Base-by-base conservation (phyloP, 768 basidiomycete genomes). In the Lactifluus volemus region DNA sequence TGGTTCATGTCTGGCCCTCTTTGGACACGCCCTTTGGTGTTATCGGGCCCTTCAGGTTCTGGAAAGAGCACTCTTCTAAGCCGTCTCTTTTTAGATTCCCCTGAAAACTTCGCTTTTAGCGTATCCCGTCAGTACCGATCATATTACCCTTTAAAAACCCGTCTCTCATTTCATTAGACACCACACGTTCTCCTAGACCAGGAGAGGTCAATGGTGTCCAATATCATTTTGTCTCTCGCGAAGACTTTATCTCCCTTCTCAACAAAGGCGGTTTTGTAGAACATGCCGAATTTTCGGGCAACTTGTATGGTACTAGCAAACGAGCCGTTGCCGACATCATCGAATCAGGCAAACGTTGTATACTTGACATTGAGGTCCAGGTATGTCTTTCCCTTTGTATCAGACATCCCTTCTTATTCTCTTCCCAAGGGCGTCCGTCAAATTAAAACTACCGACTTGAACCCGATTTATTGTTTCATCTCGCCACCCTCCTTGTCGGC, bases 341-440 rank as follows among this genome's bases (percentile, higher is more conserved):
- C 39, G 73, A 79, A 17, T 76, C 80, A 3, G 92, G 90, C 15
- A 82, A 81, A 63, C 84, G 92, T 12, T 98, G 96, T 71, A 86
- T 98, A 60, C 81, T 98, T 42, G 96, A 98, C 71, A 98, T 98
- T 60, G 96, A 98, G 69, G 86, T 89, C 10, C 95, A 98, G 86
- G 92, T 90, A 70, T 59, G 78, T 75, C 50, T 19, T 36, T 55
- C 25, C 58, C 42, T 45, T 60, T 42, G 41, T 45, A 39, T 51
- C 53, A 49, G 44, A 8, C 39, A 1, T 55, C 59, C 50, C 36
- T 55, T 60, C 60, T 56, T 58, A 48, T 36, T 19, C 61, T 49
- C 55, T 55, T 49, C 55, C 55, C 39, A 73, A 95, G 92, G 96
- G 96, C 53, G 91, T 98, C 62, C 87, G 84, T 60, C 90, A 95